Evolutionary conservation across 345 rosid species (phyloP).

Genomic region (Mallotus nudiflorus): DNA sequence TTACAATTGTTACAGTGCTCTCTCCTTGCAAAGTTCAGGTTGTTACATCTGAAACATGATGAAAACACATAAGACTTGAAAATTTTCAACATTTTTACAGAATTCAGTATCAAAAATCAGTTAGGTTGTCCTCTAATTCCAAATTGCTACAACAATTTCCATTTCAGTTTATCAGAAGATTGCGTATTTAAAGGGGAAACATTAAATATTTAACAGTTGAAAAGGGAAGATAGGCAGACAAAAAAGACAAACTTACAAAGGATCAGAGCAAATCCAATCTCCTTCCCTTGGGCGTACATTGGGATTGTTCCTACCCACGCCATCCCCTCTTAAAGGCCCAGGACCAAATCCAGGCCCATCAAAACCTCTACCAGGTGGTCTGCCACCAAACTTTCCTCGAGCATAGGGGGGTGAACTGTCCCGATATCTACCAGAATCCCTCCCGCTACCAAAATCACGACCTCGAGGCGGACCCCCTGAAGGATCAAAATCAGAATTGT

Average conservation of each 20-base stretch:
- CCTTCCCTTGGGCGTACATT: conserved; percentile 94
- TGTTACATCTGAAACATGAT: conserved; percentile 55
- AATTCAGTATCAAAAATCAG: neutral
- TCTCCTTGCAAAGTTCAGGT: conserved; percentile 88
- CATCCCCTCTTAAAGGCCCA: conserved; percentile 53
- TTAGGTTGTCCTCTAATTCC: neutral
- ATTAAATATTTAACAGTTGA: neutral
- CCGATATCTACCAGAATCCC: conserved; percentile 68
- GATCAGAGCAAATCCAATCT: conserved; percentile 79
- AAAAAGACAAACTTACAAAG: conserved; percentile 47
- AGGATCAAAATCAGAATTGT: conserved; percentile 61
- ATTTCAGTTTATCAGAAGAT: neutral
- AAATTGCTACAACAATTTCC: neutral
- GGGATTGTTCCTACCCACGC: conserved; percentile 51
- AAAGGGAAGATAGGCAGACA: neutral
- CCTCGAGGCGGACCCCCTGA: conserved; percentile 45
- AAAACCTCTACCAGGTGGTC: conserved; percentile 62
- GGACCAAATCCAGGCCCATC: conserved; percentile 65
- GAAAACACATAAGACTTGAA: conserved; percentile 5
- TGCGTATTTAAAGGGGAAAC: too few relatives aligned
- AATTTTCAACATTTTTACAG: neutral
- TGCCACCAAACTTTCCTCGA: conserved; percentile 65
- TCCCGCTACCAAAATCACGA: conserved; percentile 54
- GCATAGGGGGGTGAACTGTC: conserved; percentile 63
- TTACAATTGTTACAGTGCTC: conserved; percentile 74